A percentile compares a stretch with the other conserved stretches of the same genome.
Evolutionary conservation across 1,284 basidiomycete species (phyloP).

Genomic region (Pseudozyma thailandica): DNA sequence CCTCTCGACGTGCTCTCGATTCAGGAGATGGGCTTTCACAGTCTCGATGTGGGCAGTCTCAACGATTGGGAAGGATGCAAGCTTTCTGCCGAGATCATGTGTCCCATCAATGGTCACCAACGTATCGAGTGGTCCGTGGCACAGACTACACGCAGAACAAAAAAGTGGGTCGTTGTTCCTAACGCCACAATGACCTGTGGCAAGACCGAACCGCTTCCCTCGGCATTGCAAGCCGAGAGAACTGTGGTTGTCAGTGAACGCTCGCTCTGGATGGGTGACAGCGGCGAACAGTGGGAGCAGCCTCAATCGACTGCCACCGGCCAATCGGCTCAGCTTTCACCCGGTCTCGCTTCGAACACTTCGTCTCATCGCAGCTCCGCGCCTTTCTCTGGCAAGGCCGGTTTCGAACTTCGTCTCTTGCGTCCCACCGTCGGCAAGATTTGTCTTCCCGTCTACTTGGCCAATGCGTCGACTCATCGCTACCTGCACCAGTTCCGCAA

Average conservation of each 20-base stretch:
- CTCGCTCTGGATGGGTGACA: conserved; percentile 31
- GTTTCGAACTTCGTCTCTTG: conserved; percentile 53
- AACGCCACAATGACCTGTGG: conserved; percentile 29
- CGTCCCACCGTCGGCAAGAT: conserved; percentile 35
- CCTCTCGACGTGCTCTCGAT: conserved; percentile 60
- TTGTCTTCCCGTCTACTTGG: conserved; percentile 38
- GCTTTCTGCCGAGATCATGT: conserved; percentile 47
- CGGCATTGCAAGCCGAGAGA: conserved; percentile 30
- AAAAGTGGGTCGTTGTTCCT: conserved; percentile 60
- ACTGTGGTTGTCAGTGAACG: conserved; percentile 54
- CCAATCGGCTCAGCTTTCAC: conserved; percentile 5
- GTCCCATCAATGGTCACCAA: conserved; percentile 36
- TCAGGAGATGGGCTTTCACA: conserved; percentile 61
- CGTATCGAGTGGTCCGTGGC: conserved; percentile 53
- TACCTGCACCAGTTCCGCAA: conserved; percentile 24
- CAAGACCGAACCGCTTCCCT: conserved; percentile 2
- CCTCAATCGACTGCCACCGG: not conserved
- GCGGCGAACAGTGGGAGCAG: not conserved
- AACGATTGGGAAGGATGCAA: conserved; percentile 60
- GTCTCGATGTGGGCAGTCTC: conserved; percentile 57
- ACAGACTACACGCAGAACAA: conserved; percentile 38
- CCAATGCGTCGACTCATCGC: conserved; percentile 52
- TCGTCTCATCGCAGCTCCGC: conserved; percentile 13
- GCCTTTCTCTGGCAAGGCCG: conserved; percentile 49
- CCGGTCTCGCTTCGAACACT: not conserved